Conservation (phyloP, 192 early-diverging fungal species). For the Linnemannia schmuckeri region DNA sequence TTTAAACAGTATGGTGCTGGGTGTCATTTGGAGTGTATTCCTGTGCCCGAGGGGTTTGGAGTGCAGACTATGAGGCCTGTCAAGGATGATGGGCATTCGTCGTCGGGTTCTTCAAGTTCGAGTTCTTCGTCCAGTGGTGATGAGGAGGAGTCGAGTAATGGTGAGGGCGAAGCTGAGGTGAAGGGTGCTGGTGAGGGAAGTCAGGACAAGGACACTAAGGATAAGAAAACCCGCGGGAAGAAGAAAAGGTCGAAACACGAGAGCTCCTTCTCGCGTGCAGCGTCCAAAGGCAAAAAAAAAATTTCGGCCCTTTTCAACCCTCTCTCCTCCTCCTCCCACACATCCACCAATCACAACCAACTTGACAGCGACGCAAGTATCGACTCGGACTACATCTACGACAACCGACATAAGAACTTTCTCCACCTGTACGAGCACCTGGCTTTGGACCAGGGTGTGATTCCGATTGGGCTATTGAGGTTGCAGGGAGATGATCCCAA, state of each 20-base stretch:
- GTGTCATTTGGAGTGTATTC: slow-evolving; percentile 45
- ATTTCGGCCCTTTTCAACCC: slow-evolving; percentile 30
- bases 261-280: neutral
- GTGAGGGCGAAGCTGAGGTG: neutral
- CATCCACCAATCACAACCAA: neutral
- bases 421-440: slow-evolving; percentile 69
- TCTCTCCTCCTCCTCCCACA: neutral
- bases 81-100: neutral
- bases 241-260: slow-evolving; percentile 5
- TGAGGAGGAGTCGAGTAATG: neutral
- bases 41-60: slow-evolving; percentile 44
- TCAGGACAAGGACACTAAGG: slow-evolving; percentile 1
- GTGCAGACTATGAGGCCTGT: slow-evolving; percentile 50
- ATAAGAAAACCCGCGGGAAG: neutral
- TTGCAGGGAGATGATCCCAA: slow-evolving; percentile 54
- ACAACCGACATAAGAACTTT: slow-evolving; percentile 60
- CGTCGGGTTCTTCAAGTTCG: neutral
- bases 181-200: neutral
- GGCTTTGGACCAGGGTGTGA: slow-evolving; percentile 63
- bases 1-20: slow-evolving; percentile 51
- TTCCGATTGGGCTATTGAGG: slow-evolving; percentile 67
- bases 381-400: slow-evolving; percentile 50
- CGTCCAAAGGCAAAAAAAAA: slow-evolving; percentile 31
- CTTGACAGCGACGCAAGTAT: slow-evolving; percentile 14
- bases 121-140: neutral